These are phyloP conservation scores for Cercospora zeina DNA, from an alignment of 2,329 filamentous ascomycete genomes.

Conservation along the genomic window DNA sequence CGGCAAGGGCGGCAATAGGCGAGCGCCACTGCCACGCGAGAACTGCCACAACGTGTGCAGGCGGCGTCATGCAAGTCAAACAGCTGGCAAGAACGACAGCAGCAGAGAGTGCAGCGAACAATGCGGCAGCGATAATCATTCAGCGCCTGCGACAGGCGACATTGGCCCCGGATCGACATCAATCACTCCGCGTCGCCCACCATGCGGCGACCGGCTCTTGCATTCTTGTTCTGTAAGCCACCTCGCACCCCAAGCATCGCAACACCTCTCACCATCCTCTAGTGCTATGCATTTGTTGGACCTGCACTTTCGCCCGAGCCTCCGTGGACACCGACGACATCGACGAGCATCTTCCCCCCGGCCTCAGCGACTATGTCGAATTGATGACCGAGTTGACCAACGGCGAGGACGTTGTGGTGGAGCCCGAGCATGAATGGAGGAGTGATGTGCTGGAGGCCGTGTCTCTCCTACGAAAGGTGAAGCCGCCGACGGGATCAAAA, in stretches of 20 bases:
- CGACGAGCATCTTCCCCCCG: slow-evolving; percentile 10
- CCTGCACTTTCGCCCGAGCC: slow-evolving; percentile 25
- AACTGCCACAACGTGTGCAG: too few species aligned
- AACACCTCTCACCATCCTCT: not conserved
- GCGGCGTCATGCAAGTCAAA: not conserved
- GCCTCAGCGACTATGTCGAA: slow-evolving; percentile 12
- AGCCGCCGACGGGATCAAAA: slow-evolving; percentile 44
- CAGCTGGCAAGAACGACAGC: slow-evolving; percentile 3
- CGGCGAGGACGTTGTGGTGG: slow-evolving; percentile 15
- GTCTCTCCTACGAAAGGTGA: slow-evolving; percentile 46
- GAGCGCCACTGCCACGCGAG: slow-evolving; percentile 5
- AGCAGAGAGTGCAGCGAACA: not conserved
- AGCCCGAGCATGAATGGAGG: slow-evolving; percentile 16
- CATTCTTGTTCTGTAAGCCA: slow-evolving; percentile 23
- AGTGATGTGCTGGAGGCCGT: slow-evolving; percentile 43
- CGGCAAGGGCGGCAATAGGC: not conserved
- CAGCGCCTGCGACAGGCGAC: slow-evolving; percentile 8
- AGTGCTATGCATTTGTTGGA: slow-evolving; percentile 27
- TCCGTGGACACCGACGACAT: slow-evolving; percentile 12
- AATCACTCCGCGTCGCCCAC: not conserved
- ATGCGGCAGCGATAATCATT: slow-evolving; percentile 9
- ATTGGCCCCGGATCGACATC: not conserved
- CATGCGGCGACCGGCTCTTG: slow-evolving; percentile 22
- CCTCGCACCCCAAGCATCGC: not conserved
- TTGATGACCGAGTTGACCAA: slow-evolving; percentile 5